phyloP scores from a whole-genome alignment of 768 basidiomycete genomes.

The Auriscalpium microsporum region DNA sequence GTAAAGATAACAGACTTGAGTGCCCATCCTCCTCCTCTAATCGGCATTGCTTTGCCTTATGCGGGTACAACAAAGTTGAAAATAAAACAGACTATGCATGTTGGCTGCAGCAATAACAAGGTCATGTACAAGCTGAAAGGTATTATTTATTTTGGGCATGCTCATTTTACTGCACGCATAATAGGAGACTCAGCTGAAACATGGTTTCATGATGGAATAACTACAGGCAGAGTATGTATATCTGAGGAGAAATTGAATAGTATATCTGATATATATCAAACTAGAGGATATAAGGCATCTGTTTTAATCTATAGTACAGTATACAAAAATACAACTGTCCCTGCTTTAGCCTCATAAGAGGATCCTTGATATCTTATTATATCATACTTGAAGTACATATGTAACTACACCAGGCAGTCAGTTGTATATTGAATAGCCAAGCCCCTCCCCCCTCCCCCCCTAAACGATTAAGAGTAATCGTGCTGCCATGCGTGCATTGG shows the following conservation, averaged over 20 bases:
- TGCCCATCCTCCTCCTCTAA: not conserved
- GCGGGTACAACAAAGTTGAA: not conserved
- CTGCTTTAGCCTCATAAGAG: too few relatives aligned
- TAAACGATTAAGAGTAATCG: too few relatives aligned
- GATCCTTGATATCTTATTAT: too few relatives aligned
- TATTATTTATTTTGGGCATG: conserved; percentile 16
- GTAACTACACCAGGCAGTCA: too few relatives aligned
- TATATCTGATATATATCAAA: not conserved
- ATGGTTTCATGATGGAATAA: conserved; percentile 22
- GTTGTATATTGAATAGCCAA: too few relatives aligned
- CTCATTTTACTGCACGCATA: conserved; percentile 18
- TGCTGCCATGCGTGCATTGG: too few relatives aligned
- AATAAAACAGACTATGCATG: not conserved
- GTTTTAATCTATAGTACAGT: not conserved
- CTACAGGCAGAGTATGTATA: not conserved
- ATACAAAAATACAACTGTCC: not conserved
- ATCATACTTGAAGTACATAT: too few relatives aligned
- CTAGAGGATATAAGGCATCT: not conserved
- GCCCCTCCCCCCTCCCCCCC: too few relatives aligned
- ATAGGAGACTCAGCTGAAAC: conserved; percentile 12
- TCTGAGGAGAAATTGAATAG: not conserved
- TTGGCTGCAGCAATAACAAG: not conserved
- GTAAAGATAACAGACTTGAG: not conserved
- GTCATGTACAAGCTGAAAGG: conserved; percentile 7
- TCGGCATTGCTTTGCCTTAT: not conserved